Percentiles rank a stretch among this genome's conserved stretches.
Evolutionary conservation across 169 alveolate species (phyloP).

Genomic region (Cyclospora cayetanensis): DNA sequence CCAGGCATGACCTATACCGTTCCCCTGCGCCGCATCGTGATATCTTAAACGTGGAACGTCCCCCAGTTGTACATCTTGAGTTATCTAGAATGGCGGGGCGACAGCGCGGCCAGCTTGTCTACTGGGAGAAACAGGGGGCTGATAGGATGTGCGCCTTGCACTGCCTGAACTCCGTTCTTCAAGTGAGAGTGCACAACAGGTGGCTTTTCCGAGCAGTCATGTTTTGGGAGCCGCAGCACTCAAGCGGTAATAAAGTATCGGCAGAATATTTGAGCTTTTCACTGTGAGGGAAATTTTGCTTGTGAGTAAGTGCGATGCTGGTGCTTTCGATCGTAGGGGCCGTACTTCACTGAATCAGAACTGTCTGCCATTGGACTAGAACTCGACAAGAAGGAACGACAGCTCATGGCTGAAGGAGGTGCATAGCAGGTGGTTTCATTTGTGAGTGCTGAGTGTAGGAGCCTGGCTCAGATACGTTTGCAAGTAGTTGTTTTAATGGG

Average conservation of each 20-base stretch:
- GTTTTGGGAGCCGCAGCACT: too few species aligned
- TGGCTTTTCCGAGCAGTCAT: too few species aligned
- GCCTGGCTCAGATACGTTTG: too few species aligned
- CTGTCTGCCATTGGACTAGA: constrained; percentile 53
- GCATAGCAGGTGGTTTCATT: not conserved
- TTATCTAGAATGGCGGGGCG: not conserved
- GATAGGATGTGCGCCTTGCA: constrained; percentile 92
- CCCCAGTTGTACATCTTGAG: not conserved
- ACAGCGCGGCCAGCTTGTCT: constrained; percentile 74
- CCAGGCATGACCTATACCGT: not conserved
- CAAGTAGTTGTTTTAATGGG: too few species aligned
- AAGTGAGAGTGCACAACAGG: too few species aligned
- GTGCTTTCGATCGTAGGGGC: constrained; percentile 19
- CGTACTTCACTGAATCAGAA: constrained; percentile 63
- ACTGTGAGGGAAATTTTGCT: too few species aligned
- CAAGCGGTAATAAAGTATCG: not conserved
- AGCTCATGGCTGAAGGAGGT: constrained; percentile 66
- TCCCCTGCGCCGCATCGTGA: not conserved
- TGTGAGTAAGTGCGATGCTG: not conserved
- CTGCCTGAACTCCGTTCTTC: constrained; percentile 88
- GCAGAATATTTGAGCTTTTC: not conserved
- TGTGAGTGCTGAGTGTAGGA: not conserved
- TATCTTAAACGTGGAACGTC: not conserved
- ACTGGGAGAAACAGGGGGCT: constrained; percentile 92
- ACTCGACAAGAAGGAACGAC: constrained; percentile 62